These are phyloP conservation scores for Puya raimondii DNA, from an alignment of 176 grass and related monocot species.

Conservation along the genomic window DNA sequence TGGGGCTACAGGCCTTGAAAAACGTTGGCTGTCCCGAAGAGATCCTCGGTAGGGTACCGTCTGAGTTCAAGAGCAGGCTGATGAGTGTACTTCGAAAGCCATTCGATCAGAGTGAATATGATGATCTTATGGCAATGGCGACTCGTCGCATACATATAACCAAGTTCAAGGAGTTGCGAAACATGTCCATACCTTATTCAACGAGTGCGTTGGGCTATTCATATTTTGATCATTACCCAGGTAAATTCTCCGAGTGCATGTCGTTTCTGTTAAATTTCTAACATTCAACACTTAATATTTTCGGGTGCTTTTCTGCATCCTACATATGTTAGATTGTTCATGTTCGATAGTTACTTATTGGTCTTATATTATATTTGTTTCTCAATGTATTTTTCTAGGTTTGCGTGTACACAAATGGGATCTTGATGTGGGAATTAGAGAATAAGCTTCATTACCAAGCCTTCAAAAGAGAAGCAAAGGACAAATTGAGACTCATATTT, in stretches of 20 bases:
- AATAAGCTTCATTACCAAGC: too few relatives aligned
- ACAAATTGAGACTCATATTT: too few relatives aligned
- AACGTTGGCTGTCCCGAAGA: conserved; percentile 30
- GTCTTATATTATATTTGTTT: too few relatives aligned
- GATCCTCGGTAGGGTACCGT: conserved; percentile 36
- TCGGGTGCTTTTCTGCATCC: too few relatives aligned
- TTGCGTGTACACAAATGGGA: too few relatives aligned
- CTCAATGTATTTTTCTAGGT: too few relatives aligned
- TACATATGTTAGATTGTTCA: too few relatives aligned
- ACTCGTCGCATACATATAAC: conserved; percentile 21
- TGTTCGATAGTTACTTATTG: too few relatives aligned
- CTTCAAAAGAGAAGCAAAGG: too few relatives aligned
- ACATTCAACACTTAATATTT: too few relatives aligned
- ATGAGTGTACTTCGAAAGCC: conserved; percentile 36
- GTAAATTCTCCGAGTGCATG: conserved; percentile 25
- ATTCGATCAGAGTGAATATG: conserved; percentile 38
- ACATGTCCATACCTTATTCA: conserved; percentile 25
- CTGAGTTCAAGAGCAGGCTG: conserved; percentile 51
- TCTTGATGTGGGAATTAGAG: too few relatives aligned
- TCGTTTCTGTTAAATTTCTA: too few relatives aligned
- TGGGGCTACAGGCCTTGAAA: background rate
- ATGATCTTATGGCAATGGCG: conserved; percentile 18
- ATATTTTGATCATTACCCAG: conserved; percentile 59
- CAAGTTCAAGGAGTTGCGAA: conserved; percentile 36
- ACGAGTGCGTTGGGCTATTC: conserved; percentile 37